Conservation (phyloP, 345 rosid genomes). For the Populus simonii region DNA sequence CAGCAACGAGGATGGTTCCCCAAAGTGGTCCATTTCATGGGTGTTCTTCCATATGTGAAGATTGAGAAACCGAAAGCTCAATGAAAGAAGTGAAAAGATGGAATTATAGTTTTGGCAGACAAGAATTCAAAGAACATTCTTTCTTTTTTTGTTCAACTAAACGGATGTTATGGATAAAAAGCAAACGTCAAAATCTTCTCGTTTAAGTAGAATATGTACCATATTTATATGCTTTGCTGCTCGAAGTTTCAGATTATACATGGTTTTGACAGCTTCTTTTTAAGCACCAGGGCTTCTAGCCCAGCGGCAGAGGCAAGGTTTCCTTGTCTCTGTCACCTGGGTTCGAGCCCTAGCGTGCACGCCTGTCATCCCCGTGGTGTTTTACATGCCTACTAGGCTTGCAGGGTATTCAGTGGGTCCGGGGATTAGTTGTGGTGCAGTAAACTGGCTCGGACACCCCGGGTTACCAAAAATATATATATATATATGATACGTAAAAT, state of each 20-base stretch:
- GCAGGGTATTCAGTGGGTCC: too few species aligned
- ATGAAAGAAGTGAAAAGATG: not conserved
- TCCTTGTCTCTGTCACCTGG: too few species aligned
- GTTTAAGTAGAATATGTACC: conserved; percentile 16
- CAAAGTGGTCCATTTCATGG: conserved; percentile 45
- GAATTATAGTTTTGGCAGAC: conserved; percentile 1
- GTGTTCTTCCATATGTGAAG: conserved; percentile 73
- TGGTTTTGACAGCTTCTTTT: not conserved
- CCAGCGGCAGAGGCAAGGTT: too few species aligned
- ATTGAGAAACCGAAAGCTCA: conserved; percentile 63
- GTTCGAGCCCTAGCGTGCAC: too few species aligned
- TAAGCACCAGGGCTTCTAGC: too few species aligned
- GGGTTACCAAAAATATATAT: too few species aligned
- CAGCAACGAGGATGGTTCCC: conserved; percentile 75
- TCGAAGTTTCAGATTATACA: not conserved
- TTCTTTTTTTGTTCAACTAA: conserved; percentile 7
- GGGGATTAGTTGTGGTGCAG: too few species aligned
- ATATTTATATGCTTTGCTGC: conserved; percentile 8
- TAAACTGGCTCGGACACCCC: too few species aligned
- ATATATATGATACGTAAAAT: too few species aligned
- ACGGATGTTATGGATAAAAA: conserved; percentile 7
- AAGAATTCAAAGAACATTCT: not conserved
- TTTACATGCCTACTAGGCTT: too few species aligned
- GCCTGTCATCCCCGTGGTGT: too few species aligned
- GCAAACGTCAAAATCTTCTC: conserved; percentile 3